Conservation (phyloP, 305 asterid species). For the Solanum aculeatissimum region DNA sequence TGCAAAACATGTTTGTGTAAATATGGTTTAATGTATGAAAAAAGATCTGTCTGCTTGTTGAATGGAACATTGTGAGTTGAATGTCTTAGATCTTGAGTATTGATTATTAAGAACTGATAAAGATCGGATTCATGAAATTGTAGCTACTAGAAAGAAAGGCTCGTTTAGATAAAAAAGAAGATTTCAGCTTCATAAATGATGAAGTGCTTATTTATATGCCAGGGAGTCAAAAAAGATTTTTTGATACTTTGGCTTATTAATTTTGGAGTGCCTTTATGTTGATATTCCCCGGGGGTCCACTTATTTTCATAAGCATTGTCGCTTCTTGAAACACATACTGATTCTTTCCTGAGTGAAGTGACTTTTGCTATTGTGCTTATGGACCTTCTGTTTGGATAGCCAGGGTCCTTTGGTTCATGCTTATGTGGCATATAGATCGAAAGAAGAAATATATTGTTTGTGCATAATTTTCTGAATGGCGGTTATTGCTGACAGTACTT, state of each 20-base stretch:
- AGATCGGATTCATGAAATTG: not conserved
- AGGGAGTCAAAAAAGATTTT: not conserved
- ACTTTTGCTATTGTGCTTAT: not conserved
- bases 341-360: not conserved
- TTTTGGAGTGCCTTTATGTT: not conserved
- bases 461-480: not conserved
- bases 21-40: not conserved
- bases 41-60: not conserved
- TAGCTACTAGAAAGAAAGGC: not conserved
- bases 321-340: not conserved
- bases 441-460: not conserved
- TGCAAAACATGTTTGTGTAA: not conserved
- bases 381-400: not conserved
- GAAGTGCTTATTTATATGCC: not conserved
- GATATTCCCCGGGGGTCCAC: not conserved
- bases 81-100: not conserved
- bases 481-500: not conserved
- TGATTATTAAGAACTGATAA: not conserved
- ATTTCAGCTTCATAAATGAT: not conserved
- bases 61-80: not conserved
- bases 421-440: not conserved
- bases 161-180: not conserved
- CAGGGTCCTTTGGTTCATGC: not conserved
- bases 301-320: not conserved
- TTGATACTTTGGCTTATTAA: not conserved